Base-by-base conservation (phyloP, 1,284 basidiomycete species). In the Pholiota adiposa region DNA sequence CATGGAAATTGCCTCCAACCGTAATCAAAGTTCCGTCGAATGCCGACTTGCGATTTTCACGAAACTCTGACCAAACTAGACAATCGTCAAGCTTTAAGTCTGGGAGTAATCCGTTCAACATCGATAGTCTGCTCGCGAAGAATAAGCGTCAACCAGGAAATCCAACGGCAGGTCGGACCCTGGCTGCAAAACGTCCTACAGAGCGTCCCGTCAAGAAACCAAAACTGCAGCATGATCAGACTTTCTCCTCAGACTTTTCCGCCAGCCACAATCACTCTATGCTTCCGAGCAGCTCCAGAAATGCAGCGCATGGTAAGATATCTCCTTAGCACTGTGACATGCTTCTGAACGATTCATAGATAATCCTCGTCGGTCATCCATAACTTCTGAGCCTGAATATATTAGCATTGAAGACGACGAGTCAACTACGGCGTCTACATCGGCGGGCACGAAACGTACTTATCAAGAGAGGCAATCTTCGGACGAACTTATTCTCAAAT, bases 1-100 rank as follows among this genome's bases (percentile, higher is more conserved):
- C 56, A 18, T 58, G 61, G 64, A 65, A 60, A 23, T 50, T 55
- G 36, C 2, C 27, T 19, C 60, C 62, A 14, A 65, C 60, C 21
- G 4, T n/a, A 3, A 63, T 65, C 41, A 12, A 14, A 21, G 5
- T n/a, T n/a, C 31, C 61, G 61, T 27, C 41, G 5, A 7, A 61
- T 60, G 33, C 56, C 53, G 44, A 41, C 44, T 18, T n/a, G n/a
- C n/a, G n/a, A n/a, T n/a, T n/a, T n/a, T n/a, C 31, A 33, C 12
- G 14, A 21, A 19, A 9, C 38, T n/a, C n/a, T n/a, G 12, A 33
- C 31, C 31, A 33, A n/a, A 23, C n/a, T 7, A 51, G 23, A 9
- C 16, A 36, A 33, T 31, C 5, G 43, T 31, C n/a, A n/a, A n/a
- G n/a, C n/a, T n/a, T n/a, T n/a, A n/a, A n/a, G n/a, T 63, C 44